Base-by-base conservation (phyloP, 176 grass and related monocot species). In the Carex myosuroides region DNA sequence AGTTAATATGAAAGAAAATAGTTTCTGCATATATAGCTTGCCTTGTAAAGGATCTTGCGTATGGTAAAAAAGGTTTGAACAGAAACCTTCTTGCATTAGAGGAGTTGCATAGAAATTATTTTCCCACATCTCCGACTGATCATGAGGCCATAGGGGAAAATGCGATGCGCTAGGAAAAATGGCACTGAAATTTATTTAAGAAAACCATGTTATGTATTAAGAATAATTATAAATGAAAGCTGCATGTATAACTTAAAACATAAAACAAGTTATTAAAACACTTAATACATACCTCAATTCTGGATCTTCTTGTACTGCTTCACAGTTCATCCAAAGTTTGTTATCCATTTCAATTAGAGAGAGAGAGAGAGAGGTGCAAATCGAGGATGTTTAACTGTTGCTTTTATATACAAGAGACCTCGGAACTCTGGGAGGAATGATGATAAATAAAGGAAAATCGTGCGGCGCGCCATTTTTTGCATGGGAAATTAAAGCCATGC, bases 391-490 rank as follows among this genome's bases (percentile, higher is more conserved):
- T 14, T 4, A 48, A 48, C 37, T 8, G 39, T 48, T 66, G 63
- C 17, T 42, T 30, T 52, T 83, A 26, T 41, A 20, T 60, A 66
- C 41, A 18, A n/a, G 10, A 50, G n/a, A 65, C 20, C 39, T 83
- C 22, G 63, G 63, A 65, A 68, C 63, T 65, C 18, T 37, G 12
- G 37, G 17, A 83, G 39, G 1, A 83, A 52, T 83, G 63, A 67
- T 83, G 60, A 26, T 32, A 42, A 65, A 53, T 82, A 26, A 65
- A 48, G 4, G 16, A 14, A 48, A 46, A 16, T 83, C 60, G 80
- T 21, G 61, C 80, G 80, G 80, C 80, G 80, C 80, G 80, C 80
- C 80, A 83, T 83, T 3, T 3, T 83, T 83, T 83, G 80, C 80
- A 83, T 83, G 80, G 80, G 80, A 53, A 83, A 83, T 83, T 68